Base-by-base conservation (phyloP, 345 rosid species). In the Hibiscus mutabilis region DNA sequence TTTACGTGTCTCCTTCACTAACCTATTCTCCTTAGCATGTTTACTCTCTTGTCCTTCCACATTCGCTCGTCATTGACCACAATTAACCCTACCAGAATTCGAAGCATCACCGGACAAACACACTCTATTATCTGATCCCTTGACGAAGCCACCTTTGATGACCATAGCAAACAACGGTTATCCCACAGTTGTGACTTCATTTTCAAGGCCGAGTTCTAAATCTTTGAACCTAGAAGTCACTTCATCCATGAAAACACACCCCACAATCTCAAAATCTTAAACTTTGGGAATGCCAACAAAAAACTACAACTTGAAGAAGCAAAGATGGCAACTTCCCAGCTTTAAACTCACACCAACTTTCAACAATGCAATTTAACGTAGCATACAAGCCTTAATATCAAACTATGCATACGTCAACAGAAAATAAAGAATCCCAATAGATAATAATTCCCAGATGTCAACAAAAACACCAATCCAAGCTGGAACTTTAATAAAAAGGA, bases 121-220 rank as follows among this genome's bases (percentile, higher is more conserved):
- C 5, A 72, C 81, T 24, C 68, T 63, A 37, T 63, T 46, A 11
- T 63, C 51, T 0, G 31, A 63, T 3, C 29, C 51, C 51, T 63
- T 29, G 9, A 16, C 27, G 4, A 21, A 63, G 2, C 12, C 12
- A 29, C 31, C 51, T 63, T 63, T 25, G 27, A 25, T 25, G 27
- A 25, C 27, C 27, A 25, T 25, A 25, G 27, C 40, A 63, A 63
- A 27, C 68, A 25, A 25, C 27, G 27, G 27, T 25, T 25, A 25
- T 57, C 8, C 79, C 74, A 70, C 73, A 77, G 71, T 75, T 2
- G 69, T 7, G 16, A 71, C 59, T 55, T 96, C 97, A 68, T 75
- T 81, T 81, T 94, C 99, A 31, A 90, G 91, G 85, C 87, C 96
- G 73, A 85, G 81, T 29, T 84, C 89, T 44, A 83, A 74, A 73